A percentile compares a stretch with the other conserved stretches of the same genome.
These are phyloP conservation scores for Citrus sp. DNA, from an alignment of 345 rosid species.

Conservation along the genomic window DNA sequence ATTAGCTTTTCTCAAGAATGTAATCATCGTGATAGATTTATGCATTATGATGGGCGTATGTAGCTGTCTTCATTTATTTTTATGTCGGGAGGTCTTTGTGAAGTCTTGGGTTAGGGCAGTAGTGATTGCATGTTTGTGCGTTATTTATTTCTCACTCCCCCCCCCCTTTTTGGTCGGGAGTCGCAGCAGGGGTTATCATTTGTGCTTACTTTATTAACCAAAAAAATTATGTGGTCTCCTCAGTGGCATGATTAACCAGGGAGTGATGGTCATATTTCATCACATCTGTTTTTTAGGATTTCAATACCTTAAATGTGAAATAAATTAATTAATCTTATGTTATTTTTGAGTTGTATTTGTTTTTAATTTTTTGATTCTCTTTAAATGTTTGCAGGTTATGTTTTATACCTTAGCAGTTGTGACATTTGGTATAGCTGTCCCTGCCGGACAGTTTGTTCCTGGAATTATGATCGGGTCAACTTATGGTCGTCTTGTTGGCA, in stretches of 20 bases:
- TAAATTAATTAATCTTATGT: not conserved
- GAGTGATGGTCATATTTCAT: not conserved
- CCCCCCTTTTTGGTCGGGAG: not conserved
- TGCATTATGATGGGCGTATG: not conserved
- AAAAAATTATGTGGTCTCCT: not conserved
- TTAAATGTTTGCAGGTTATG: constrained; percentile 68
- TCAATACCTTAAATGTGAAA: not conserved
- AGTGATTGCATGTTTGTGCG: not conserved
- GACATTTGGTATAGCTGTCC: constrained; percentile 97
- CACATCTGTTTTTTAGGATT: not conserved
- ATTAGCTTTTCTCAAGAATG: constrained; percentile 5
- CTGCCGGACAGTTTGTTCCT: constrained; percentile 98
- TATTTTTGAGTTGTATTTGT: not conserved
- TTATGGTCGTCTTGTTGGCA: constrained; percentile 97
- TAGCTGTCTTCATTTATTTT: not conserved
- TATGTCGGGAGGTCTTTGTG: not conserved
- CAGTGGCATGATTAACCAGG: not conserved
- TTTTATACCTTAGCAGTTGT: constrained; percentile 86
- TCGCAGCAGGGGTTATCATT: not conserved
- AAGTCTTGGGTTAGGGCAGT: not conserved
- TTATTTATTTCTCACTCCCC: not conserved
- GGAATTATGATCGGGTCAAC: constrained; percentile 99
- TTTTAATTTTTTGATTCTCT: not conserved
- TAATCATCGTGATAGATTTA: not conserved
- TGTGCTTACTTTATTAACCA: not conserved